Conservation (phyloP, 208 protist species). For the Leishmania major region DNA sequence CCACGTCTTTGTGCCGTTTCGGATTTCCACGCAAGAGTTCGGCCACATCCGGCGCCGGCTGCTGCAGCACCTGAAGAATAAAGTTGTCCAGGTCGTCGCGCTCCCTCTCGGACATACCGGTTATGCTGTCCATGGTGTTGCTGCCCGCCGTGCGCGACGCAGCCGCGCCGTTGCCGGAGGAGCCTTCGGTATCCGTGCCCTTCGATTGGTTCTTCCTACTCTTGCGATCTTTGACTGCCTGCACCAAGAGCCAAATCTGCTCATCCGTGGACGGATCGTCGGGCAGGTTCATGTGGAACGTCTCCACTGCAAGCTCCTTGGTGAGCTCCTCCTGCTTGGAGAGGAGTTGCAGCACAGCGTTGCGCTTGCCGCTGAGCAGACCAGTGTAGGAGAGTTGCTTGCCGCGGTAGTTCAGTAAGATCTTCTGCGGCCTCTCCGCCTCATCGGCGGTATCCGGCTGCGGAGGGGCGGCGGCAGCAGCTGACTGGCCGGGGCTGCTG, state of each 20-base stretch:
- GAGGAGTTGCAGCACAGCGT: conserved; percentile 75
- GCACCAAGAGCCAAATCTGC: conserved; percentile 62
- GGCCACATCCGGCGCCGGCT: conserved; percentile 42
- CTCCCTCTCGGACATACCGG: conserved; percentile 62
- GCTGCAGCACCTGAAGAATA: conserved; percentile 73
- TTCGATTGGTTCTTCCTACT: conserved; percentile 28
- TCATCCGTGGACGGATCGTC: conserved; percentile 41
- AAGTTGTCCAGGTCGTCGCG: conserved; percentile 76
- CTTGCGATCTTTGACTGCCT: conserved; percentile 33
- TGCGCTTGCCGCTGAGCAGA: conserved; percentile 60
- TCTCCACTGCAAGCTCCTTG: conserved; percentile 51
- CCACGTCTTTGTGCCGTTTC: conserved; percentile 27
- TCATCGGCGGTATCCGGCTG: conserved; percentile 20
- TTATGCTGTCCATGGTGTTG: conserved; percentile 8
- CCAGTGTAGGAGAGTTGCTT: conserved; percentile 80
- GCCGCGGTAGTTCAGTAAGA: conserved; percentile 64
- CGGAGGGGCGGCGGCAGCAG: neutral
- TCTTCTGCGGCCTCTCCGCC: conserved; percentile 59
- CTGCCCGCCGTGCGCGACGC: neutral
- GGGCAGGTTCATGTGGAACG: conserved; percentile 73
- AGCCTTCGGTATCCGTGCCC: conserved; percentile 2
- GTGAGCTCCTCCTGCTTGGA: conserved; percentile 65
- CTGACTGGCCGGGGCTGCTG: neutral
- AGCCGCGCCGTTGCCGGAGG: conserved; percentile 5
- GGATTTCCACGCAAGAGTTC: conserved; percentile 45